Evolutionary conservation across 371 early-diverging fungal species (phyloP).

Genomic region (Parasitella parasitica): DNA sequence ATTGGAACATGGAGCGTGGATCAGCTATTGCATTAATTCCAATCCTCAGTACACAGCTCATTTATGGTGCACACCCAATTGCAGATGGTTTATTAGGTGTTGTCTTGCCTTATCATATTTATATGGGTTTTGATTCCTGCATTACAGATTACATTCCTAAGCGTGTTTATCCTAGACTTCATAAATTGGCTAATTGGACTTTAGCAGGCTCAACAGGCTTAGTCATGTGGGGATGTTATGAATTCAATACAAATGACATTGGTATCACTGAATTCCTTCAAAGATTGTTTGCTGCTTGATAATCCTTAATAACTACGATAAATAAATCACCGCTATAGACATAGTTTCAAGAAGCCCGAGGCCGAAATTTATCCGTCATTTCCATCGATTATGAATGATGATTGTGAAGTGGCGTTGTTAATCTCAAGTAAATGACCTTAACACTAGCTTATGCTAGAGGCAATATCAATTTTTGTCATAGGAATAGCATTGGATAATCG

Average conservation of each 20-base stretch:
- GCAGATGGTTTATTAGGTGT: conserved; percentile 87
- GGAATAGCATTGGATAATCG: no score
- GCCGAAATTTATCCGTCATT: neutral
- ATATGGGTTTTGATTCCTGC: conserved; percentile 75
- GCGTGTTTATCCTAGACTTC: conserved; percentile 63
- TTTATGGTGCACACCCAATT: conserved; percentile 80
- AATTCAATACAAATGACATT: conserved; percentile 93
- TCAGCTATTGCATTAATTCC: conserved; percentile 78
- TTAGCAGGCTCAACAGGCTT: conserved; percentile 68
- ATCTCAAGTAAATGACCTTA: no score
- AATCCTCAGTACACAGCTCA: conserved; percentile 69
- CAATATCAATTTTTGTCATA: no score
- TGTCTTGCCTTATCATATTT: conserved; percentile 85
- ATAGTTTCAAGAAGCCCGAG: neutral
- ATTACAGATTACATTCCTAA: conserved; percentile 83
- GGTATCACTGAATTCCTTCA: conserved; percentile 88
- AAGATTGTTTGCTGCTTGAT: conserved; percentile 77
- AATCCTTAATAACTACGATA: neutral
- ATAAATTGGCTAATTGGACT: conserved; percentile 62
- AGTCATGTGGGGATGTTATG: conserved; percentile 86
- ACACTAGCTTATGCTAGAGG: no score
- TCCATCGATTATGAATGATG: no score
- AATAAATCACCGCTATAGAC: no score
- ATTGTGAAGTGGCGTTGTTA: no score
- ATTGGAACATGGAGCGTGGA: conserved; percentile 71